Evolutionary conservation across 805 yeast genomes (phyloP).

Genomic region (Ogataea parapolymorpha): DNA sequence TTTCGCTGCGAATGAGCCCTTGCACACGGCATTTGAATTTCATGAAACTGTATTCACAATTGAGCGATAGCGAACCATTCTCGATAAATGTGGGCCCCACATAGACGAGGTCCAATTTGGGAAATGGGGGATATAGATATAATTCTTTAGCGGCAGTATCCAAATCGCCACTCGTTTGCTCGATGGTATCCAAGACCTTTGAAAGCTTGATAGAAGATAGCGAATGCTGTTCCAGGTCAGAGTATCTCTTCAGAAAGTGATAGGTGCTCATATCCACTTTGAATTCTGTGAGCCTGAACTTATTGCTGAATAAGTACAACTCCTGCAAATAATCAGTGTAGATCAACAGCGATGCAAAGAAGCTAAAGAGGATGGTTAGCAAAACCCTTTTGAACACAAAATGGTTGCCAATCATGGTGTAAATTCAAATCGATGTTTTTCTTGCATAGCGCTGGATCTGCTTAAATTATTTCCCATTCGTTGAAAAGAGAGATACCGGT

Average conservation of each 20-base stretch:
- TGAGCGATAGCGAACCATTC: constrained; percentile 24
- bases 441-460: constrained; percentile 3
- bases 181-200: constrained; percentile 7
- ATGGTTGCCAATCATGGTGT: constrained; percentile 20
- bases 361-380: constrained; percentile 19
- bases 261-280: constrained; percentile 23
- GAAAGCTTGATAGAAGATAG: constrained; percentile 11
- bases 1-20: constrained; percentile 27
- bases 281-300: constrained; percentile 22
- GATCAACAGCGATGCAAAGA: constrained; percentile 23
- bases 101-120: constrained; percentile 23
- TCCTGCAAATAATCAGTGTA: constrained; percentile 31
- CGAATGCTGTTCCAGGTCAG: constrained; percentile 15
- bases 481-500: constrained; percentile 3
- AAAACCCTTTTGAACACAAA: constrained; percentile 20
- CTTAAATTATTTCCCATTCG: background rate
- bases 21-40: constrained; percentile 24
- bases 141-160: constrained; percentile 8
- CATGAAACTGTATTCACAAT: constrained; percentile 25
- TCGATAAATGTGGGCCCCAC: constrained; percentile 31
- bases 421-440: constrained; percentile 1
- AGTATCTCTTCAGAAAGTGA: constrained; percentile 19
- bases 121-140: constrained; percentile 26
- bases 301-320: constrained; percentile 24
- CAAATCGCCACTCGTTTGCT: constrained; percentile 1